Evolutionary conservation across 176 grass and related monocot species (phyloP).

Genomic region (Juncus inflexus): DNA sequence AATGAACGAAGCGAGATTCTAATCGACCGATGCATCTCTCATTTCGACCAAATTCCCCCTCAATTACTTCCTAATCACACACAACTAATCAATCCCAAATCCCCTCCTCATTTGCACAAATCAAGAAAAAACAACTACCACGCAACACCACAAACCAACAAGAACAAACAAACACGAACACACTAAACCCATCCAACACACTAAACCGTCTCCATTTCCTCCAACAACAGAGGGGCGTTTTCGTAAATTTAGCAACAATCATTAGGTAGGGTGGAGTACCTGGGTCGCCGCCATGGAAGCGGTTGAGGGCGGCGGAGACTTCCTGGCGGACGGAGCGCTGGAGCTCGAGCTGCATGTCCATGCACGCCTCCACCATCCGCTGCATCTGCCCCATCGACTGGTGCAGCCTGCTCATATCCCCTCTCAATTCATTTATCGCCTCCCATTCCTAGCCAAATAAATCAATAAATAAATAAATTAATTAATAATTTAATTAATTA

Average conservation of each 20-base stretch:
- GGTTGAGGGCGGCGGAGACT: constrained; percentile 90
- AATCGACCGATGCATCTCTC: no score
- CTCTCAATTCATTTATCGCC: constrained; percentile 81
- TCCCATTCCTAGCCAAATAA: constrained; percentile 62
- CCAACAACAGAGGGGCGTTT: background rate
- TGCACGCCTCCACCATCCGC: constrained; percentile 83
- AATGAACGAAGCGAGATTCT: no score
- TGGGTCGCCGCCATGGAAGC: constrained; percentile 53
- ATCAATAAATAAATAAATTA: no score
- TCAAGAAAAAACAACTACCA: constrained; percentile 2
- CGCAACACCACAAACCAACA: no score
- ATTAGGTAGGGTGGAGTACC: no score
- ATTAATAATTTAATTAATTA: no score
- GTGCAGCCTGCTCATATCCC: constrained; percentile 75
- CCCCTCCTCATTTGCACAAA: background rate
- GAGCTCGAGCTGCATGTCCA: constrained; percentile 97
- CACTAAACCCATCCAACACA: no score
- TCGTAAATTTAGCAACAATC: no score
- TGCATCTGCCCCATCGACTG: constrained; percentile 97
- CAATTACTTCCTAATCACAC: background rate
- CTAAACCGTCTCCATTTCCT: no score
- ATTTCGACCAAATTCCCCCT: no score
- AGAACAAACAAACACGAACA: no score
- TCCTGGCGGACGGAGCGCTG: constrained; percentile 94
- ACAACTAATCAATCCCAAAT: background rate